Base-by-base conservation (phyloP, 768 basidiomycete species). In the Pleurotus sapidus region DNA sequence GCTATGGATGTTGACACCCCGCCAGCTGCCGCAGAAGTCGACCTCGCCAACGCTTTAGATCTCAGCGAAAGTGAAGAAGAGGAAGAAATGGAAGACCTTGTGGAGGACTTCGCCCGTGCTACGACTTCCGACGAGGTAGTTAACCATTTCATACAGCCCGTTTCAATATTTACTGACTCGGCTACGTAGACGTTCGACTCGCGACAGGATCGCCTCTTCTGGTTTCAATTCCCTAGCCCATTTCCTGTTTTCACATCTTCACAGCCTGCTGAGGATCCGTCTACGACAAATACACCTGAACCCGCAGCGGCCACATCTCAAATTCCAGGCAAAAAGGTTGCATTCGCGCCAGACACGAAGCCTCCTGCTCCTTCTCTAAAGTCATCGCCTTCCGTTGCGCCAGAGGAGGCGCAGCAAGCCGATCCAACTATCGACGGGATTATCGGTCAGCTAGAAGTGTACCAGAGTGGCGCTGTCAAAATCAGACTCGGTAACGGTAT, bases 221-320 rank as follows among this genome's bases (percentile, higher is more conserved):
- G 94, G 63, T 95, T 96, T 74, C 93, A 95, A 67, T 96, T 96
- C 64, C 95, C 95, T 0, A 69, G 77, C 7, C 90, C 92, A 0
- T 95, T 97, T 70, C 93, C 94, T 0, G 79, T 75, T 4, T 95
- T 95, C 71, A 58, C 74, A 2, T 73, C 42, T 45, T 12, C 81
- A 5, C 65, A 74, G 58, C 54, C 67, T 5, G 23, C 5, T n/a
- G 51, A 54, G 12, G 49, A 1, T 7, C 60, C 70, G 6, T 59
- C 72, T 17, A 64, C 67, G 7, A 65, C 72, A 50, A 63, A 58
- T 7, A 9, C 11, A 4, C 57, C 63, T 15, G 72, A 68, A 7
- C 65, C 68, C 23, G 73, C 77, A 4, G 15, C 56, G 1, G 7
- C 62, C 1, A 60, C 50, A 30, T 66, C 60, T 56, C 72, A 70